phyloP scores from a whole-genome alignment of 2,329 filamentous ascomycete genomes.

The Fusarium oxysporum region DNA sequence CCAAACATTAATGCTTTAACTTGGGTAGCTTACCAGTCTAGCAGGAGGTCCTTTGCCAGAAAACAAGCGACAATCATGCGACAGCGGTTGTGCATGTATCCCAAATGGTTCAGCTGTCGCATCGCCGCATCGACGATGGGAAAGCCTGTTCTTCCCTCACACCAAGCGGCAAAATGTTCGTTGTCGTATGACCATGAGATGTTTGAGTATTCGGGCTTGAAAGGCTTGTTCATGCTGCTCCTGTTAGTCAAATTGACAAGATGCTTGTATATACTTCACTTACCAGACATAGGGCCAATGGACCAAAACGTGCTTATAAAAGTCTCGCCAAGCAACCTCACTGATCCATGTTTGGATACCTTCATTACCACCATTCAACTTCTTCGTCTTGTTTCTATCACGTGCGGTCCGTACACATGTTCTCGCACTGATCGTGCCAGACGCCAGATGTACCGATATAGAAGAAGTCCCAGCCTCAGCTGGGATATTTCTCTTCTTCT shows the following conservation, averaged over 20 bases:
- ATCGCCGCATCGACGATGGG: conserved; percentile 90
- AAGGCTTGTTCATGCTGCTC: conserved; percentile 67
- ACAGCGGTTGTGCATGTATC: conserved; percentile 87
- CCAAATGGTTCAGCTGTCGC: conserved; percentile 76
- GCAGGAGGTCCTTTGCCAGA: conserved; percentile 80
- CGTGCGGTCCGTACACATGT: conserved; percentile 74
- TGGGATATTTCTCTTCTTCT: conserved; percentile 74
- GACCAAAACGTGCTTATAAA: conserved; percentile 87
- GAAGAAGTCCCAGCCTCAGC: conserved; percentile 71
- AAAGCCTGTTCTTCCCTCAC: conserved; percentile 78
- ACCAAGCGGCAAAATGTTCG: conserved; percentile 79
- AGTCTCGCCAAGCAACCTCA: conserved; percentile 88
- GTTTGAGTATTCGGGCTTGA: conserved; percentile 85
- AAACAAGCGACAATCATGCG: conserved; percentile 89
- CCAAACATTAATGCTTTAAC: not conserved
- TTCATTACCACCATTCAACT: conserved; percentile 73
- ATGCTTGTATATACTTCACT: conserved; percentile 38
- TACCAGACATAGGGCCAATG: conserved; percentile 87
- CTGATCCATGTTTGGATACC: conserved; percentile 82
- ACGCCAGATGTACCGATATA: conserved; percentile 78
- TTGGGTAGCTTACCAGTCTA: conserved; percentile 70
- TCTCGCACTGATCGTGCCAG: conserved; percentile 74
- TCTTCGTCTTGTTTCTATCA: conserved; percentile 70
- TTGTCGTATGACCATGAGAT: conserved; percentile 84
- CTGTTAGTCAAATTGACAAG: not conserved